Percentiles rank a stretch among this genome's conserved stretches.
phyloP scores from a whole-genome alignment of 2,329 filamentous ascomycete genomes.

The Phialophora tarda region DNA sequence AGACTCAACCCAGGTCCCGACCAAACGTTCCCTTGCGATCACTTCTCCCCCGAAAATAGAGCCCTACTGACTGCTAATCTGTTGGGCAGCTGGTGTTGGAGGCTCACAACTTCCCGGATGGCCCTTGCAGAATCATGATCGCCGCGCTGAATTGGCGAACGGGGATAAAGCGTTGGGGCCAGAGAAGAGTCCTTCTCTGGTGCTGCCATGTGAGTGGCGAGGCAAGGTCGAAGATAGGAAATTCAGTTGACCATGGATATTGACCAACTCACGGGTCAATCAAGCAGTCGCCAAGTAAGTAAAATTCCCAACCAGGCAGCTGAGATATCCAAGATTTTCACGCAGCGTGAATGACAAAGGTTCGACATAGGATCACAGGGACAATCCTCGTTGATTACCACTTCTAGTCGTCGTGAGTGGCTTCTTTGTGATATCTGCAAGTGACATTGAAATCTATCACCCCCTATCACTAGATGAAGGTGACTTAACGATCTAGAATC shows the following conservation, averaged over 20 bases:
- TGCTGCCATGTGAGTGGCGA: not conserved
- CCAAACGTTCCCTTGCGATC: not conserved
- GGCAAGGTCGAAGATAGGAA: not conserved
- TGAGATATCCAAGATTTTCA: not conserved
- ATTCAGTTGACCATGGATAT: not conserved
- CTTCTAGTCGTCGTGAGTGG: not conserved
- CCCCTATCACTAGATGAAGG: not conserved
- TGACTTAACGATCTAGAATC: not conserved
- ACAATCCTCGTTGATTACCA: not conserved
- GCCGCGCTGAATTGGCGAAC: too few species aligned
- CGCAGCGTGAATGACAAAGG: not conserved
- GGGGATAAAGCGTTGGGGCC: too few species aligned
- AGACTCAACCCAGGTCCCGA: not conserved
- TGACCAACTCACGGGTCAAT: not conserved
- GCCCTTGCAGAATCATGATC: not conserved
- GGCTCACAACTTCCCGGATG: not conserved
- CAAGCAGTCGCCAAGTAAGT: not conserved
- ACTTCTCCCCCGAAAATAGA: not conserved
- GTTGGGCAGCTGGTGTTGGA: not conserved
- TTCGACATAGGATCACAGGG: not conserved
- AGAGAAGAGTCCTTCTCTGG: not conserved
- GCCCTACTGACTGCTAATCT: not conserved
- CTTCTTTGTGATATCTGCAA: not conserved
- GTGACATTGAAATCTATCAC: not conserved
- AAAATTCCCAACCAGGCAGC: not conserved